Conservation (phyloP, 805 yeast species). For the Clavispora carvajalis region DNA sequence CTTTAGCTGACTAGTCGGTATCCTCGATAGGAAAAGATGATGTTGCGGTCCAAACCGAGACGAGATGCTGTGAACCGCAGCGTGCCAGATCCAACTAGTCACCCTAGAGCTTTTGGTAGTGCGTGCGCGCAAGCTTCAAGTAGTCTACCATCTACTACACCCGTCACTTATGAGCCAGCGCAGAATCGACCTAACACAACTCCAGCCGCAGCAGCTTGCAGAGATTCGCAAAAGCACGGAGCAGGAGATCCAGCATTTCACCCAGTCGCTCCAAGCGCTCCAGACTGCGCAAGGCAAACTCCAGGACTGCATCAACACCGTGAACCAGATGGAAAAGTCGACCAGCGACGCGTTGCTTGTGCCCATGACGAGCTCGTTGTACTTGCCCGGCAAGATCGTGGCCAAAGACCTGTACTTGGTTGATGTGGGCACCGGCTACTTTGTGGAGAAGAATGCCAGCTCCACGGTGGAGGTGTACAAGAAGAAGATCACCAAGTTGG, state of each 20-base stretch:
- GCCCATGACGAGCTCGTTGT: conserved; percentile 84
- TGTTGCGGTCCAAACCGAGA: too few relatives aligned
- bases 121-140: background rate
- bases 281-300: conserved; percentile 78
- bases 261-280: conserved; percentile 77
- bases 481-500: conserved; percentile 65
- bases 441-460: conserved; percentile 66
- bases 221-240: conserved; percentile 81
- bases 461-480: conserved; percentile 72
- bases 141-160: background rate
- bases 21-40: too few relatives aligned
- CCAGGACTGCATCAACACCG: conserved; percentile 70
- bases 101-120: background rate
- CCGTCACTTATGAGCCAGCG: conserved; percentile 18
- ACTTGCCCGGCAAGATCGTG: conserved; percentile 77
- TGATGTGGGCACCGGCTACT: conserved; percentile 96
- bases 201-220: conserved; percentile 78
- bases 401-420: conserved; percentile 71
- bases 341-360: conserved; percentile 55
- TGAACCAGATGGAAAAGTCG: conserved; percentile 46
- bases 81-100: too few relatives aligned
- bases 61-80: too few relatives aligned
- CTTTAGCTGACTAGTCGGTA: too few relatives aligned
- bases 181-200: conserved; percentile 56
- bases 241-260: conserved; percentile 79